These are phyloP conservation scores for Magnaporthiopsis rhizophila DNA, from an alignment of 2,329 filamentous ascomycete genomes.

Conservation along the genomic window DNA sequence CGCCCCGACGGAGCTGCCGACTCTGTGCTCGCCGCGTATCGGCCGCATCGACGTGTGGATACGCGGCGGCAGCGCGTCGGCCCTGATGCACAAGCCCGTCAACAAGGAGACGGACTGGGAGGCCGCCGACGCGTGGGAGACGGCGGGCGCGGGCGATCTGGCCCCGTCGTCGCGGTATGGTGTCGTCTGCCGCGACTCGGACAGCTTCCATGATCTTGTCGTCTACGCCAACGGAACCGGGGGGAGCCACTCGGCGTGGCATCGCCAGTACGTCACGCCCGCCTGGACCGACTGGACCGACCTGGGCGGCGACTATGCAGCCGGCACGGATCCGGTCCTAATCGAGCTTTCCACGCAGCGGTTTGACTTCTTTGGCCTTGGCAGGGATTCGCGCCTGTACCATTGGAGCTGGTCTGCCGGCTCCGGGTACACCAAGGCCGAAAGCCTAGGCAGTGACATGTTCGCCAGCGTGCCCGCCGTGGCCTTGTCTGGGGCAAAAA, in stretches of 20 bases:
- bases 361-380: constrained; percentile 5
- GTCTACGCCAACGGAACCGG: constrained; percentile 1
- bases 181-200: constrained; percentile 2
- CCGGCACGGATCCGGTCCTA: constrained; percentile 6
- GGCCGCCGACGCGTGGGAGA: too few relatives aligned
- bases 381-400: constrained; percentile 1
- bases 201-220: neutral
- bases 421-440: neutral
- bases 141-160: neutral
- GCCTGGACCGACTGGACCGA: neutral
- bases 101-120: neutral
- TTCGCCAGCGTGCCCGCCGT: constrained; percentile 6
- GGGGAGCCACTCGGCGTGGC: neutral
- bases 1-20: neutral
- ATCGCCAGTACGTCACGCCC: neutral
- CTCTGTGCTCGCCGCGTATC: neutral
- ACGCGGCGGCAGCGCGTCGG: neutral
- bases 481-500: neutral
- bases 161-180: neutral
- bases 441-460: neutral
- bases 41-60: constrained; percentile 5
- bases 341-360: neutral
- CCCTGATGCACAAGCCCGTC: neutral
- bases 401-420: neutral
- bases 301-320: constrained; percentile 1